Conservation (phyloP, 805 yeast species). For the Sungouiella blattae region DNA sequence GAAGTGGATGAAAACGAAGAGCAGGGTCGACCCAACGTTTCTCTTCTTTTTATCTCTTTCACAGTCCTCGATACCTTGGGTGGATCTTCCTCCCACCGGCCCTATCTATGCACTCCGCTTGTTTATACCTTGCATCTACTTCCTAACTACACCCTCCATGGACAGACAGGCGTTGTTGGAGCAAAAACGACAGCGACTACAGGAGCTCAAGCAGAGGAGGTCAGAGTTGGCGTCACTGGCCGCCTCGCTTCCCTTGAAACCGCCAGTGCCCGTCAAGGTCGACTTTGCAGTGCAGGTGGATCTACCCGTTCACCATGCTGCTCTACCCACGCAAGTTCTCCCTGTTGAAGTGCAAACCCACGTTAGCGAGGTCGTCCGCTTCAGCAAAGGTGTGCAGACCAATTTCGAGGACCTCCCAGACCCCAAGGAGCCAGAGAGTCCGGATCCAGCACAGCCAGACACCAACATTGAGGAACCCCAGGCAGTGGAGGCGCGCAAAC, state of each 20-base stretch:
- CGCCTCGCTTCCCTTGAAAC: slow-evolving; percentile 1
- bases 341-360: no score
- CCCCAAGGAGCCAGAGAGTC: neutral
- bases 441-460: neutral
- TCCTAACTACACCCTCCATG: slow-evolving; percentile 16
- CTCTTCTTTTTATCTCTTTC: no score
- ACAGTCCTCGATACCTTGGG: no score
- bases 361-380: slow-evolving; percentile 7
- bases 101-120: no score
- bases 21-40: no score
- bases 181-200: slow-evolving; percentile 36
- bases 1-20: no score
- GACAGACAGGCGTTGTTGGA: slow-evolving; percentile 37
- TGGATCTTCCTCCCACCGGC: no score
- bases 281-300: slow-evolving; percentile 31
- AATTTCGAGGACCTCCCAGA: slow-evolving; percentile 3
- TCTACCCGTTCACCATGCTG: slow-evolving; percentile 1
- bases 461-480: neutral
- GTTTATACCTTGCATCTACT: no score
- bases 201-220: slow-evolving; percentile 21
- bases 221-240: slow-evolving; percentile 17
- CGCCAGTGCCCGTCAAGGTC: slow-evolving; percentile 10
- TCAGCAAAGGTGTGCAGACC: slow-evolving; percentile 24
- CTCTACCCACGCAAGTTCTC: no score
- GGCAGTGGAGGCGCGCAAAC: neutral